Conservation (phyloP, 148 eudicot genomes). For the Cornus suecica region DNA sequence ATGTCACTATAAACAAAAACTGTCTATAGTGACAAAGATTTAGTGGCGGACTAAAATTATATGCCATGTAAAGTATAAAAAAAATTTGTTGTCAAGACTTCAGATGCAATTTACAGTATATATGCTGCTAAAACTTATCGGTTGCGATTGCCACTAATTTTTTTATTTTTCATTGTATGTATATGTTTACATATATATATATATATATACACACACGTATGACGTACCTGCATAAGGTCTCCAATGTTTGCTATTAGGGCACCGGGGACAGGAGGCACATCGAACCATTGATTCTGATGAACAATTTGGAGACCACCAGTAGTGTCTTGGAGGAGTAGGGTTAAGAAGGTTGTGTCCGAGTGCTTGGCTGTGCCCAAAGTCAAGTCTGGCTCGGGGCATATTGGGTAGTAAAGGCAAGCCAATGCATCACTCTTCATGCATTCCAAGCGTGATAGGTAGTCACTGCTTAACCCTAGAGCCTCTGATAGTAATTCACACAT, state of each 20-base stretch:
- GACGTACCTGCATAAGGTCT: slow-evolving; percentile 60
- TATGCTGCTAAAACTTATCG: too few species aligned
- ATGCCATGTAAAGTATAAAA: too few species aligned
- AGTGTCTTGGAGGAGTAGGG: slow-evolving; percentile 53
- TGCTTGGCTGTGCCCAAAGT: slow-evolving; percentile 61
- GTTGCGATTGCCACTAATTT: too few species aligned
- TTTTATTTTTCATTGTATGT: too few species aligned
- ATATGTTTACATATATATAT: too few species aligned
- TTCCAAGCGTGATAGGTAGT: slow-evolving; percentile 35
- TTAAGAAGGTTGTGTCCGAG: slow-evolving; percentile 61
- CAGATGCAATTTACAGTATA: too few species aligned
- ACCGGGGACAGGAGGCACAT: slow-evolving; percentile 56
- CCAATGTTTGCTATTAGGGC: slow-evolving; percentile 71
- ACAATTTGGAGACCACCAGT: slow-evolving; percentile 66
- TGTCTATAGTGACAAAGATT: too few species aligned
- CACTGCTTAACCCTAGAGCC: slow-evolving; percentile 51
- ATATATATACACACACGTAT: neutral
- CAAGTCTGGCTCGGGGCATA: slow-evolving; percentile 72
- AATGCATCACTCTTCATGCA: slow-evolving; percentile 56
- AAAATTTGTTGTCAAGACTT: too few species aligned
- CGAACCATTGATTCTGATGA: slow-evolving; percentile 52
- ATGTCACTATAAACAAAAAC: too few species aligned
- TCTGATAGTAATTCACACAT: slow-evolving; percentile 57
- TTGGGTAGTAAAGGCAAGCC: slow-evolving; percentile 64
- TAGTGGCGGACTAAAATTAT: too few species aligned